These are phyloP conservation scores for Vinca minor DNA, from an alignment of 257 asterid genomes.

Conservation along the genomic window DNA sequence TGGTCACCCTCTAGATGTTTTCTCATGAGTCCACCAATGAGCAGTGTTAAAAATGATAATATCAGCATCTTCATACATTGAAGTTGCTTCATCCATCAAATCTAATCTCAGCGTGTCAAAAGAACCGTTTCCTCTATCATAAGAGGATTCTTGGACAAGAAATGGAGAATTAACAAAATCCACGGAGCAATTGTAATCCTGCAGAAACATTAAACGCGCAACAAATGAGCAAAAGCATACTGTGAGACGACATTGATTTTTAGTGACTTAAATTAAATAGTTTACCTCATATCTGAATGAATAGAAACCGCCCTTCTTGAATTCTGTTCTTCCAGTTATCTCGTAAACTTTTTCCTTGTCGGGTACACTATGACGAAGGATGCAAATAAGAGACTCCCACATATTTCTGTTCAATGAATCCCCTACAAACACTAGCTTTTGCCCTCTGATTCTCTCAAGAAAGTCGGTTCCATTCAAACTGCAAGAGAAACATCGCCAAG, in stretches of 20 bases:
- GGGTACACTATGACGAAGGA: slow-evolving; percentile 61
- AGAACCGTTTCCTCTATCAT: slow-evolving; percentile 49
- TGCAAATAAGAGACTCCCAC: slow-evolving; percentile 97
- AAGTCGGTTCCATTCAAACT: slow-evolving; percentile 79
- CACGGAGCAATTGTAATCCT: slow-evolving; percentile 80
- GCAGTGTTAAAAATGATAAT: slow-evolving; percentile 81
- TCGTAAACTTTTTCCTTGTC: slow-evolving; percentile 68
- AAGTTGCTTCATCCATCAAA: slow-evolving; percentile 65
- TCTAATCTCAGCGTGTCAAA: slow-evolving; percentile 77
- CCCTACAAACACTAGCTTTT: slow-evolving; percentile 73
- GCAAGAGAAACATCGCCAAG: slow-evolving; percentile 19
- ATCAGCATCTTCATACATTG: slow-evolving; percentile 89
- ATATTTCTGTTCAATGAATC: slow-evolving; percentile 89
- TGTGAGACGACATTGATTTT: neutral
- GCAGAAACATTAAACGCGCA: slow-evolving; percentile 20
- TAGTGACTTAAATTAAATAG: slow-evolving; percentile 5
- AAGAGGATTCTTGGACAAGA: slow-evolving; percentile 62
- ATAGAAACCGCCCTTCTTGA: slow-evolving; percentile 82
- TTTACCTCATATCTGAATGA: slow-evolving; percentile 88
- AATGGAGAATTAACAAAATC: slow-evolving; percentile 90
- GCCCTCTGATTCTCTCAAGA: slow-evolving; percentile 73
- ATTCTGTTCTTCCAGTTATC: slow-evolving; percentile 79
- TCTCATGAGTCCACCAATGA: slow-evolving; percentile 99
- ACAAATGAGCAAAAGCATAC: slow-evolving; percentile 9
- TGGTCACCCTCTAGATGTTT: slow-evolving; percentile 74